Conservation (phyloP, 441 rosid species). For the Aleurites moluccanus region DNA sequence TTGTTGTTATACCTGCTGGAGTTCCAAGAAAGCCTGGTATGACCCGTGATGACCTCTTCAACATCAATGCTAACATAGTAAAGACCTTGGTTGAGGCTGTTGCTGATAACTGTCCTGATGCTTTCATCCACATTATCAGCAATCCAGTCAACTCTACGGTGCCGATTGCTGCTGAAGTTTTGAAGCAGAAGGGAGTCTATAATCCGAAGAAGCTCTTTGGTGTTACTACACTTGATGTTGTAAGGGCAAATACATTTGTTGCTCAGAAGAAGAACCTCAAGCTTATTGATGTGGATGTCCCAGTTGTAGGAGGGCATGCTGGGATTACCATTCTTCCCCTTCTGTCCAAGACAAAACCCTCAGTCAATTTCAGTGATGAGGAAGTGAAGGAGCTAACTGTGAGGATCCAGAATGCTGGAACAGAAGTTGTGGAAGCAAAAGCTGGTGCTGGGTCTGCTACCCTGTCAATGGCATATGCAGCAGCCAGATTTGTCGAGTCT, state of each 20-base stretch:
- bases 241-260: slow-evolving; percentile 92
- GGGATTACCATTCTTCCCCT: slow-evolving; percentile 90
- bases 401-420: slow-evolving; percentile 96
- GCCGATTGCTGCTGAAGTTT: slow-evolving; percentile 90
- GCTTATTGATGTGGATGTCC: slow-evolving; percentile 91
- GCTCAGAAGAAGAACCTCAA: slow-evolving; percentile 86
- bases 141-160: slow-evolving; percentile 98
- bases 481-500: slow-evolving; percentile 94
- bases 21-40: slow-evolving; percentile 98
- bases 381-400: slow-evolving; percentile 74
- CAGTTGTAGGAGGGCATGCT: slow-evolving; percentile 95
- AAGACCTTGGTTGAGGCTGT: slow-evolving; percentile 79
- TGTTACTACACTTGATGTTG: slow-evolving; percentile 90
- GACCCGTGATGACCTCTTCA: slow-evolving; percentile 98
- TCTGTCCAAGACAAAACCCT: slow-evolving; percentile 78
- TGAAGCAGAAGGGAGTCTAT: slow-evolving; percentile 86
- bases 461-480: slow-evolving; percentile 95
- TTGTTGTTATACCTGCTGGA: slow-evolving; percentile 97
- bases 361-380: slow-evolving; percentile 68
- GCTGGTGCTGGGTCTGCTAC: slow-evolving; percentile 98
- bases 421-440: slow-evolving; percentile 98
- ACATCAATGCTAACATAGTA: slow-evolving; percentile 86
- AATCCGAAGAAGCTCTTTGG: slow-evolving; percentile 96
- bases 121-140: slow-evolving; percentile 91
- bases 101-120: slow-evolving; percentile 92